Conservation (phyloP, 2,329 filamentous ascomycete species). For the Tolypocladium amazonense region DNA sequence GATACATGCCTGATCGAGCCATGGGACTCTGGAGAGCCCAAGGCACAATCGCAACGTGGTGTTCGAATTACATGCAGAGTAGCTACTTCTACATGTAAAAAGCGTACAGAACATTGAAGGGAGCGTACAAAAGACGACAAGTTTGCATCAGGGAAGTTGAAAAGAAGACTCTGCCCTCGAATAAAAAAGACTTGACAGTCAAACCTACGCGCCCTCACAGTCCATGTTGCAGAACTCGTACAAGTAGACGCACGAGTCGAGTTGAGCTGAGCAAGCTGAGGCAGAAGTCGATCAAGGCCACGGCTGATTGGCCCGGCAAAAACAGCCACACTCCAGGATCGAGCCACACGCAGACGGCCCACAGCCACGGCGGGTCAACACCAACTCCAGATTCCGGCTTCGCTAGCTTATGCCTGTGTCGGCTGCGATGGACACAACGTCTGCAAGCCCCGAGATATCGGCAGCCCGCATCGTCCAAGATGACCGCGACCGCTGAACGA, state of each 20-base stretch:
- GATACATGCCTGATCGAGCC: too few species aligned
- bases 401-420: not conserved
- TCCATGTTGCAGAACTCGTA: not conserved
- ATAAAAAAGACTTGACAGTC: too few species aligned
- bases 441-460: not conserved
- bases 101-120: too few species aligned
- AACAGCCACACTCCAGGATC: not conserved
- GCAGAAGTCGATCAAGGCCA: not conserved
- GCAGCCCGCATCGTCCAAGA: not conserved
- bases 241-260: not conserved
- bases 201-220: too few species aligned
- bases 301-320: not conserved
- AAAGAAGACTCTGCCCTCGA: too few species aligned
- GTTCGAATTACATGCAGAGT: too few species aligned
- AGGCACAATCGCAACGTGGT: too few species aligned
- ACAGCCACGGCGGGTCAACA: constrained; percentile 11
- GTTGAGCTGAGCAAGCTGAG: not conserved
- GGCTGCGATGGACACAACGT: not conserved
- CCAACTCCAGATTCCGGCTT: constrained; percentile 7
- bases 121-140: too few species aligned
- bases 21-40: too few species aligned
- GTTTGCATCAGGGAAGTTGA: not conserved
- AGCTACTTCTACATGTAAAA: too few species aligned
- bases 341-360: not conserved
- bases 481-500: not conserved